Evolutionary conservation across 345 rosid species (phyloP).

Genomic region (Corchorus olitorius): DNA sequence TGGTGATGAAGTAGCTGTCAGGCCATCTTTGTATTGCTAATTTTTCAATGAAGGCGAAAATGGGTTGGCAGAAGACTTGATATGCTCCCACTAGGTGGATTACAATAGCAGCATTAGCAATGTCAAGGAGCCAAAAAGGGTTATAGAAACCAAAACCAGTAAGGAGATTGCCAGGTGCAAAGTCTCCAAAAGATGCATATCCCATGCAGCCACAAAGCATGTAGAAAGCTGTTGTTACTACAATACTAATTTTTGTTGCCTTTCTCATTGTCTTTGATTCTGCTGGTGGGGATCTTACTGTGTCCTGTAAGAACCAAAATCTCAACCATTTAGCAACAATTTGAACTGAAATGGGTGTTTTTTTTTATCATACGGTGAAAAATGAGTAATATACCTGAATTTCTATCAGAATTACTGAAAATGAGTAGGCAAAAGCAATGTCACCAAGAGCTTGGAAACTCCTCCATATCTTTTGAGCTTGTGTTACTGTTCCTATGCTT

Average conservation of each 20-base stretch:
- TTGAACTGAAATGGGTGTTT: background rate
- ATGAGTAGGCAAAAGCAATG: slow-evolving; percentile 88
- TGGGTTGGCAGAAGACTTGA: slow-evolving; percentile 63
- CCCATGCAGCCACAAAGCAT: slow-evolving; percentile 66
- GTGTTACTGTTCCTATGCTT: slow-evolving; percentile 60
- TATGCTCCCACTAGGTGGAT: slow-evolving; percentile 66
- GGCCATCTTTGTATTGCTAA: slow-evolving; percentile 35
- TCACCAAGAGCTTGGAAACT: slow-evolving; percentile 87
- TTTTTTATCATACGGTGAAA: background rate
- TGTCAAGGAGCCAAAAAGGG: slow-evolving; percentile 70
- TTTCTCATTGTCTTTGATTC: slow-evolving; percentile 48
- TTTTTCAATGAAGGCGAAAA: slow-evolving; percentile 58
- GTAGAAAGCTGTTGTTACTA: slow-evolving; percentile 46
- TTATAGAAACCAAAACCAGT: slow-evolving; percentile 63
- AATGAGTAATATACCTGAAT: slow-evolving; percentile 56
- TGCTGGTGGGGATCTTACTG: slow-evolving; percentile 47
- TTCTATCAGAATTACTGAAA: slow-evolving; percentile 69
- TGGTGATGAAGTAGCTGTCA: slow-evolving; percentile 35
- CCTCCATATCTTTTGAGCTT: slow-evolving; percentile 68
- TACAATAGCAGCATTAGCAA: slow-evolving; percentile 59
- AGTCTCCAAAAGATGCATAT: slow-evolving; percentile 62
- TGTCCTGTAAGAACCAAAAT: slow-evolving; percentile 29
- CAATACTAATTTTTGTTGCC: slow-evolving; percentile 42
- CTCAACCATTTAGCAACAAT: background rate
- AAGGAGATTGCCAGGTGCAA: slow-evolving; percentile 58